These are phyloP conservation scores for Phytophthora gonapodyides DNA, from an alignment of 352 stramenopile species.

Conservation along the genomic window DNA sequence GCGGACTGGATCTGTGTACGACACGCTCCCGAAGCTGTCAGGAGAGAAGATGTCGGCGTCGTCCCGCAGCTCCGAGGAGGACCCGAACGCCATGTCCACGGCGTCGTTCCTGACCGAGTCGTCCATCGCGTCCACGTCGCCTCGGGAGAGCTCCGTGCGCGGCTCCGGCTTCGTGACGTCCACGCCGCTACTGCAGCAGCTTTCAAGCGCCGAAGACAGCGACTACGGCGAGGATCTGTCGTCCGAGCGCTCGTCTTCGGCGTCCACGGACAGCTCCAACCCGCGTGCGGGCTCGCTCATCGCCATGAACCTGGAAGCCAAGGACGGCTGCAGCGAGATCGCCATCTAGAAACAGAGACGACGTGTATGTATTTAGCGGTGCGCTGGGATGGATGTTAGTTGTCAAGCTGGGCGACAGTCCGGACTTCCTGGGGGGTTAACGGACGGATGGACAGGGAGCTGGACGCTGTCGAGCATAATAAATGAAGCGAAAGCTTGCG, in stretches of 20 bases:
- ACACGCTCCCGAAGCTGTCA: constrained; percentile 31
- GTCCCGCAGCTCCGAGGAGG: constrained; percentile 24
- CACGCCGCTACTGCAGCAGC: constrained; percentile 34
- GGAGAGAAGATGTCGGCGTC: constrained; percentile 32
- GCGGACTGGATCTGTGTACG: constrained; percentile 39
- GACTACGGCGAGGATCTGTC: constrained; percentile 34
- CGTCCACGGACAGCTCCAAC: constrained; percentile 31
- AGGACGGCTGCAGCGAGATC: constrained; percentile 40
- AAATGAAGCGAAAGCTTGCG: constrained; percentile 36
- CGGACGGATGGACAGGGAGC: background rate
- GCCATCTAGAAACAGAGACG: constrained; percentile 31
- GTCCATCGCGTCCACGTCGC: constrained; percentile 30
- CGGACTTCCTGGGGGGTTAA: constrained; percentile 6
- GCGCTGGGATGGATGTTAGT: constrained; percentile 19
- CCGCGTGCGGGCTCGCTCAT: constrained; percentile 45
- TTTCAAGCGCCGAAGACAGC: constrained; percentile 29
- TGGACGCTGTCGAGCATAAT: constrained; percentile 27
- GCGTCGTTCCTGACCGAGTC: constrained; percentile 35
- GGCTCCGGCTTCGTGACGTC: constrained; percentile 29
- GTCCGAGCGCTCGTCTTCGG: constrained; percentile 29
- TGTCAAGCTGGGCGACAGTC: constrained; percentile 15
- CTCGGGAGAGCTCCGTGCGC: constrained; percentile 29
- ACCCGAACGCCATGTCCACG: constrained; percentile 21
- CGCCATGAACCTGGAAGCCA: constrained; percentile 39
- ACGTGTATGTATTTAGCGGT: constrained; percentile 41